phyloP scores from a whole-genome alignment of 495 filamentous ascomycete species.

The Aspergillus campestris region DNA sequence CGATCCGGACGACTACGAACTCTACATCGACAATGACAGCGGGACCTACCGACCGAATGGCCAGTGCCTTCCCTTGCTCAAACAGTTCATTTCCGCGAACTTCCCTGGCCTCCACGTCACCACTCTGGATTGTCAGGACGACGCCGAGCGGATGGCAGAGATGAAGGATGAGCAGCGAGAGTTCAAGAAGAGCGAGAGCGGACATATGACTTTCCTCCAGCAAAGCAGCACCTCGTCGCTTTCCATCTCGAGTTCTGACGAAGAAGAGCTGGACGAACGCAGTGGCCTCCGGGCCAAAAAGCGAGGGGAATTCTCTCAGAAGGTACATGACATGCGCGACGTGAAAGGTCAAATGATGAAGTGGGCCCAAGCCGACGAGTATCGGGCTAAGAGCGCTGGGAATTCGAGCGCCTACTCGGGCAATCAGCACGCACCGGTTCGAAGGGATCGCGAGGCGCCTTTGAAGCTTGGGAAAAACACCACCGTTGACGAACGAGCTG shows the following conservation, averaged over 20 bases:
- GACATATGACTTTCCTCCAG: conserved; percentile 56
- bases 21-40: conserved; percentile 90
- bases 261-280: conserved; percentile 58
- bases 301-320: conserved; percentile 22
- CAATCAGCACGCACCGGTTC: neutral
- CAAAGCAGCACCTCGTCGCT: conserved; percentile 45
- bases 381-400: neutral
- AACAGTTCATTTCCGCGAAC: conserved; percentile 56
- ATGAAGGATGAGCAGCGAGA: conserved; percentile 59
- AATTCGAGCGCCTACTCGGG: neutral
- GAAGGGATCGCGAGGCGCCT: no score
- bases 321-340: conserved; percentile 34
- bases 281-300: conserved; percentile 26
- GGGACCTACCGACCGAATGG: conserved; percentile 88
- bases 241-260: conserved; percentile 63
- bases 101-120: conserved; percentile 67
- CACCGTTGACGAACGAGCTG: no score
- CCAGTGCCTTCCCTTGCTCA: conserved; percentile 59
- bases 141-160: conserved; percentile 51
- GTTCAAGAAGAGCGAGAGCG: conserved; percentile 53
- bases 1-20: conserved; percentile 65
- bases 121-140: conserved; percentile 56
- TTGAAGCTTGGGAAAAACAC: no score
- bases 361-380: conserved; percentile 28
- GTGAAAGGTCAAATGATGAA: conserved; percentile 33